Conservation (phyloP, 768 basidiomycete genomes). For the Mrakia gelida region DNA sequence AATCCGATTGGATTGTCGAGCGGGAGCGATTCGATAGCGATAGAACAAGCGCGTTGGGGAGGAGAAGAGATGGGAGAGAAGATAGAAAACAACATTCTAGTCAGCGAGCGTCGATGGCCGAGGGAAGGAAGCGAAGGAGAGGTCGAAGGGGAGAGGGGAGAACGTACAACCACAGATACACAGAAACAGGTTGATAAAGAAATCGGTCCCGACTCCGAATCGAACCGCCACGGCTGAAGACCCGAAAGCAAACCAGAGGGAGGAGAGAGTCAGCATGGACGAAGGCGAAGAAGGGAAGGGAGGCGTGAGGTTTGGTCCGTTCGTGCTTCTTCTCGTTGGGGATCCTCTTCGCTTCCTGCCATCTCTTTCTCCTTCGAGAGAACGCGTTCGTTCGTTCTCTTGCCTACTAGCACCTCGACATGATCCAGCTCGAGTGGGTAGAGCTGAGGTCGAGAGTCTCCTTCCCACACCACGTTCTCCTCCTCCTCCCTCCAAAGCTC, state of each 20-base stretch:
- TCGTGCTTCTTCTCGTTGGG: too few relatives aligned
- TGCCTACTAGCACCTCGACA: too few relatives aligned
- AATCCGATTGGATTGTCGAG: background rate
- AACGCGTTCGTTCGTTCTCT: too few relatives aligned
- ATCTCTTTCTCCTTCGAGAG: too few relatives aligned
- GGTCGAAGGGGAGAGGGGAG: background rate
- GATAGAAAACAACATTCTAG: background rate
- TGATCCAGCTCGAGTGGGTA: too few relatives aligned
- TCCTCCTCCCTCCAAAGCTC: too few relatives aligned
- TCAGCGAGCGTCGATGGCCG: background rate
- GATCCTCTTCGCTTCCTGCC: too few relatives aligned
- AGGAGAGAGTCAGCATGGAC: background rate
- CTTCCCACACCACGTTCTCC: too few relatives aligned
- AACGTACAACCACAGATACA: constrained; percentile 76
- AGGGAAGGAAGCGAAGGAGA: background rate
- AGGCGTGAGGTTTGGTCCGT: background rate
- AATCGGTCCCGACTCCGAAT: constrained; percentile 85
- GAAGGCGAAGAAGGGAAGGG: background rate
- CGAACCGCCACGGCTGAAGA: constrained; percentile 78
- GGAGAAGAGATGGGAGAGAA: background rate
- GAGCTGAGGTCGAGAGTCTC: too few relatives aligned
- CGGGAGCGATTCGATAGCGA: background rate
- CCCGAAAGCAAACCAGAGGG: background rate
- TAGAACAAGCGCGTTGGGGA: too few relatives aligned
- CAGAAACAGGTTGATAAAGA: constrained; percentile 81